Conservation (phyloP, 2,329 filamentous ascomycete species). For the Polytolypa hystricis region DNA sequence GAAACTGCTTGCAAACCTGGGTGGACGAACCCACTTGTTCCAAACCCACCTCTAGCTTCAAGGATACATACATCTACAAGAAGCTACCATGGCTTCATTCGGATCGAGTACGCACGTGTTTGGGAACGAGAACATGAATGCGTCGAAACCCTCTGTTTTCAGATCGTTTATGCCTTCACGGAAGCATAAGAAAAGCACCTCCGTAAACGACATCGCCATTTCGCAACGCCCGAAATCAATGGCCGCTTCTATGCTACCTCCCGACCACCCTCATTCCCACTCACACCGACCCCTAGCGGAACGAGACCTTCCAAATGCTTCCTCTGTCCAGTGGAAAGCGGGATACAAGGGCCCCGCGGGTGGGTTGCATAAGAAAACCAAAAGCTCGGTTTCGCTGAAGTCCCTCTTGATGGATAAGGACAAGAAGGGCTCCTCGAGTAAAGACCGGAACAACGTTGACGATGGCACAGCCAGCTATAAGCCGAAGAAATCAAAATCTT, state of each 20-base stretch:
- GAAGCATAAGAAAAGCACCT: constrained; percentile 38
- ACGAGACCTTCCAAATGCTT: constrained; percentile 20
- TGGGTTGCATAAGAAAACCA: constrained; percentile 41
- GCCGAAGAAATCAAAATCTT: constrained; percentile 66
- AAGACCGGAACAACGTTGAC: constrained; percentile 22
- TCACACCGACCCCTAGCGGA: constrained; percentile 23
- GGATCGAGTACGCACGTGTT: constrained; percentile 25
- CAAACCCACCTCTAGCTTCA: no score
- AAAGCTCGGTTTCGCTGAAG: constrained; percentile 43
- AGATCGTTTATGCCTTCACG: constrained; percentile 44
- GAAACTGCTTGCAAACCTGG: no score
- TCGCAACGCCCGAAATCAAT: constrained; percentile 16
- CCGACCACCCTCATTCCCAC: constrained; percentile 37
- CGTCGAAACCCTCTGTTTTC: constrained; percentile 36
- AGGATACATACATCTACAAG: no score
- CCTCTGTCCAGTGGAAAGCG: constrained; percentile 24
- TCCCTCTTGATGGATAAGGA: constrained; percentile 38
- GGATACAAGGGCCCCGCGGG: constrained; percentile 27
- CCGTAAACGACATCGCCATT: constrained; percentile 25
- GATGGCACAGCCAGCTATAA: constrained; percentile 28
- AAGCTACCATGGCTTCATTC: constrained; percentile 24
- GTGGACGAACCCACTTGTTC: no score
- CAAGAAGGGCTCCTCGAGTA: constrained; percentile 30
- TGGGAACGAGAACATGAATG: constrained; percentile 25
- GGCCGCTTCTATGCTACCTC: constrained; percentile 36